phyloP scores from a whole-genome alignment of 2,329 filamentous ascomycete species.

The Rutstroemia sydowiana region DNA sequence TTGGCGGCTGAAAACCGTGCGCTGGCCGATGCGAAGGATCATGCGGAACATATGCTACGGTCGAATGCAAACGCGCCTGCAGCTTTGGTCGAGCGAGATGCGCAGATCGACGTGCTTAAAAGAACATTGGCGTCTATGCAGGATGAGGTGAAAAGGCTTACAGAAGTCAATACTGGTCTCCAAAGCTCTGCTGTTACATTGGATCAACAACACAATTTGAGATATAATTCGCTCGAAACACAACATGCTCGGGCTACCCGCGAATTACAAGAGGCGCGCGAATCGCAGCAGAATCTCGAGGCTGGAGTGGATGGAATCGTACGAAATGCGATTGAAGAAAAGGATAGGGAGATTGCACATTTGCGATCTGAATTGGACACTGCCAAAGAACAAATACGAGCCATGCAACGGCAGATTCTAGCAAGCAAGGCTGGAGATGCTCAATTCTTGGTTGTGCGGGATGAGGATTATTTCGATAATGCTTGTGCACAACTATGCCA shows the following conservation, averaged over 20 bases:
- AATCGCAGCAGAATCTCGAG: constrained; percentile 54
- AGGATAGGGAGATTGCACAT: constrained; percentile 74
- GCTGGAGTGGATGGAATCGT: constrained; percentile 56
- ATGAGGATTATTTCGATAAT: constrained; percentile 92
- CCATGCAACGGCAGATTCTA: constrained; percentile 52
- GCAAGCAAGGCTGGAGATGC: constrained; percentile 52
- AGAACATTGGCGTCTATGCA: constrained; percentile 73
- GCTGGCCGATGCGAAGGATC: constrained; percentile 64
- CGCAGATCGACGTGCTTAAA: constrained; percentile 76
- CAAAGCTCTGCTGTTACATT: constrained; percentile 71
- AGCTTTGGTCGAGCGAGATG: constrained; percentile 72
- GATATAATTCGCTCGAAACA: constrained; percentile 58
- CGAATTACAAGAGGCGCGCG: constrained; percentile 62
- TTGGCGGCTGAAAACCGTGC: constrained; percentile 77
- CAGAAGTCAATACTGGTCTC: constrained; percentile 75
- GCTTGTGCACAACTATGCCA: constrained; percentile 92
- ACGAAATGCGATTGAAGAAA: constrained; percentile 61
- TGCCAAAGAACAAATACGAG: constrained; percentile 56
- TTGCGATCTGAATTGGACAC: constrained; percentile 70
- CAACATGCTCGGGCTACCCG: constrained; percentile 58
- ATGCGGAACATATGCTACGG: constrained; percentile 59
- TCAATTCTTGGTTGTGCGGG: constrained; percentile 69
- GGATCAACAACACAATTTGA: constrained; percentile 65
- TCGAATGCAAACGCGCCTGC: constrained; percentile 57
- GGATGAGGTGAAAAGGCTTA: constrained; percentile 72